Base-by-base conservation (phyloP, 352 stramenopile genomes). In the Pythium monospermum region DNA sequence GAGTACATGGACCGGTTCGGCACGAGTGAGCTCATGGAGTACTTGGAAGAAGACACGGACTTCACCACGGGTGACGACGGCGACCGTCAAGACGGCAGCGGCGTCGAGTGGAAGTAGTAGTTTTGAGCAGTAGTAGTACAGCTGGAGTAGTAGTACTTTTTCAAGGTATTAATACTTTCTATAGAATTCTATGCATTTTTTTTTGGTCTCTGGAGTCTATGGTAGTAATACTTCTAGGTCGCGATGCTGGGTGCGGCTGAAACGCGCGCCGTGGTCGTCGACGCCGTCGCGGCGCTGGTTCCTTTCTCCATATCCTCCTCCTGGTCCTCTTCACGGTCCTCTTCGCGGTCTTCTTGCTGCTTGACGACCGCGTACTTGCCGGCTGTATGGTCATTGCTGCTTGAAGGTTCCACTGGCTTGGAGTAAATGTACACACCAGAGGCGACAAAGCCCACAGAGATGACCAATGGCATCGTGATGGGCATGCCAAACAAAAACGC, bases 1-100 rank as follows among this genome's bases (percentile, higher is more conserved):
- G 82, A 90, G 66, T 90, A 92, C 64, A 92, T 90, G 77, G 82
- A 94, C 69, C 79, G 79, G 50, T 96, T 83, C 50, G 82, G 87
- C 45, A 88, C 76, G 23, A 91, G 83, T 37, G 83, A 91, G 55
- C 70, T 94, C 57, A 90, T 90, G 76, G 78, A 90, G 49, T 80
- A 86, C 50, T 49, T 88, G 3, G 69, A 88, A 15, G 75, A 86
- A 33, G 73, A 84, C n/a, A 75, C 85, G 55, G 71, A 74, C 46
- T 49, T 47, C 16, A 63, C 66, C 36, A 53, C 45, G 21, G 61
- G 73, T 15, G 64, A 74, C 28, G 49, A 61, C 12, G 56, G 32
- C 21, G 26, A 22, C 10, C 21, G 8, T 35, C 41, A 54, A 53
- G 46, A 69, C 57, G 28, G 71, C 61, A n/a, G 67, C 60, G 22